Percentiles rank a stretch among this genome's conserved stretches.
phyloP scores from a whole-genome alignment of 2,329 filamentous ascomycete species.

The Tolypocladium cylindrosporum region DNA sequence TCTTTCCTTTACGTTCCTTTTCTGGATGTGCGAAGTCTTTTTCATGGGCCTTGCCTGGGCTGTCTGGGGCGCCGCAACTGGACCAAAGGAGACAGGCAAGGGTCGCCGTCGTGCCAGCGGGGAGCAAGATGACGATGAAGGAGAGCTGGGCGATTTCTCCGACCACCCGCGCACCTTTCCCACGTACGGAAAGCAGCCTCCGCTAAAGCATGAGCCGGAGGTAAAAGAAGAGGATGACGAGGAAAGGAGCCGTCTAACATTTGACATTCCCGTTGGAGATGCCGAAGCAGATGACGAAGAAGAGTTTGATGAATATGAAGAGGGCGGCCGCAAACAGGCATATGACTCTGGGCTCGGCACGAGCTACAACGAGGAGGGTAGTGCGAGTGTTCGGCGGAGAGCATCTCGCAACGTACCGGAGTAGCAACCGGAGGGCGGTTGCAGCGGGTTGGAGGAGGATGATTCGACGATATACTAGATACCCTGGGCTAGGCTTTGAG shows the following conservation, averaged over 20 bases:
- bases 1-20: slow-evolving; percentile 54
- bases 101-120: slow-evolving; percentile 4
- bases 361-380: slow-evolving; percentile 34
- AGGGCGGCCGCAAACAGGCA: slow-evolving; percentile 12
- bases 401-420: slow-evolving; percentile 13
- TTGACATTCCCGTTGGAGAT: slow-evolving; percentile 23
- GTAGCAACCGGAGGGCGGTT: no score
- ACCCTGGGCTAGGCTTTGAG: neutral
- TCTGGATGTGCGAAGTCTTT: slow-evolving; percentile 68
- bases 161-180: slow-evolving; percentile 35
- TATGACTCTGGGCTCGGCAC: slow-evolving; percentile 44
- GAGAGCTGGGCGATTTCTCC: slow-evolving; percentile 20
- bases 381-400: slow-evolving; percentile 20
- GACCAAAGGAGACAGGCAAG: slow-evolving; percentile 5
- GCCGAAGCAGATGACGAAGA: slow-evolving; percentile 38
- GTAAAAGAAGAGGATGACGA: slow-evolving; percentile 24
- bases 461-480: neutral
- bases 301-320: slow-evolving; percentile 27
- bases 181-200: slow-evolving; percentile 28
- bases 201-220: slow-evolving; percentile 28
- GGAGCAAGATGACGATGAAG: slow-evolving; percentile 13
- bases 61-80: slow-evolving; percentile 31
- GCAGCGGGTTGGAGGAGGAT: neutral
- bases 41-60: slow-evolving; percentile 59
- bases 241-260: slow-evolving; percentile 15